These are phyloP conservation scores for Sordaria brevicollis DNA, from an alignment of 495 filamentous ascomycete genomes.

Conservation along the genomic window DNA sequence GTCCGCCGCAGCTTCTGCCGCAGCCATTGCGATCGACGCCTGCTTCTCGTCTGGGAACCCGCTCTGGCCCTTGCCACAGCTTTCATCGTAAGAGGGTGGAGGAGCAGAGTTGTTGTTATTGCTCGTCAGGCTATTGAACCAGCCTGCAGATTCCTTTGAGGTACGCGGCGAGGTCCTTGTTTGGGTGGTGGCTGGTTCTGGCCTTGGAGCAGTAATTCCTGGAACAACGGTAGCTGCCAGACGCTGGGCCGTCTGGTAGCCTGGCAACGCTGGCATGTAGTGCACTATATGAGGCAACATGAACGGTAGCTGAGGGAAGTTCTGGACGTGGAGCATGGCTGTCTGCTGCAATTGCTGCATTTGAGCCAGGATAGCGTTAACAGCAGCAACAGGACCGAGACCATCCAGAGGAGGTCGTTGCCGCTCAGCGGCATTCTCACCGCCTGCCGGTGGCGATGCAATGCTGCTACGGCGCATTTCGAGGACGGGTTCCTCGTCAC, in stretches of 20 bases:
- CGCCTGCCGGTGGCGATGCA: background rate
- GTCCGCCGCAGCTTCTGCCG: conserved; percentile 56
- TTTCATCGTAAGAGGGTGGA: conserved; percentile 73
- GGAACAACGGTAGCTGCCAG: conserved; percentile 61
- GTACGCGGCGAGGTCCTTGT: conserved; percentile 23
- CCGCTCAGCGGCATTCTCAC: conserved; percentile 14
- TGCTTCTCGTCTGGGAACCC: conserved; percentile 48
- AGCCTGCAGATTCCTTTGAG: conserved; percentile 42
- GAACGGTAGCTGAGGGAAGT: conserved; percentile 15
- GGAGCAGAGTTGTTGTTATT: conserved; percentile 19
- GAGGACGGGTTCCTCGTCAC: conserved; percentile 25
- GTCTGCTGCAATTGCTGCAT: conserved; percentile 72
- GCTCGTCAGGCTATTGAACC: conserved; percentile 20
- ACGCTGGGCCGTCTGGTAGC: conserved; percentile 66
- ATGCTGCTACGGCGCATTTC: conserved; percentile 23
- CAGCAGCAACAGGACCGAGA: conserved; percentile 47
- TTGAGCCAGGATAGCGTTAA: conserved; percentile 65
- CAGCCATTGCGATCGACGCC: conserved; percentile 47
- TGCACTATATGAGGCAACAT: conserved; percentile 22
- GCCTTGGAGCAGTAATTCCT: conserved; percentile 34
- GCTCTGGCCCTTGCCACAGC: conserved; percentile 48
- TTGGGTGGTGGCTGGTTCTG: conserved; percentile 25
- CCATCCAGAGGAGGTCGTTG: conserved; percentile 19
- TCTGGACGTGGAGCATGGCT: conserved; percentile 34
- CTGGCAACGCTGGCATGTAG: conserved; percentile 50